phyloP scores from a whole-genome alignment of 1,284 basidiomycete genomes.

The Tilletia setariae region DNA sequence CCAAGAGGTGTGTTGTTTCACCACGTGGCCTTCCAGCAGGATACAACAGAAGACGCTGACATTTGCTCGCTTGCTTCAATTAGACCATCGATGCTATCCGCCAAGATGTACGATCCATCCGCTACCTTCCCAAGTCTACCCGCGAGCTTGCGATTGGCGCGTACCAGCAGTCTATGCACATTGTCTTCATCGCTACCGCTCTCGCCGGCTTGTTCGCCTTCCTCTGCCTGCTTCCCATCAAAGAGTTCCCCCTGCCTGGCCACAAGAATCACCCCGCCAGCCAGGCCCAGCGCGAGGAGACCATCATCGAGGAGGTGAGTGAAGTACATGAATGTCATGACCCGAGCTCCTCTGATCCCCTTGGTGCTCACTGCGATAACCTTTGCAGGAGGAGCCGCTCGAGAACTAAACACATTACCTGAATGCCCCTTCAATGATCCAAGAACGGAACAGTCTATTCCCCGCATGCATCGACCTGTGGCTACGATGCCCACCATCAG shows the following conservation, averaged over 20 bases:
- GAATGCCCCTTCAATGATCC: background rate
- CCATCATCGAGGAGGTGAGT: conserved; percentile 33
- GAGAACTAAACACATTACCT: background rate
- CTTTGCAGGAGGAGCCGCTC: conserved; percentile 7
- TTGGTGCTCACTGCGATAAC: background rate
- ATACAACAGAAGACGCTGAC: too few relatives aligned
- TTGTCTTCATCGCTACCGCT: conserved; percentile 53
- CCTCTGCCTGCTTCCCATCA: conserved; percentile 50
- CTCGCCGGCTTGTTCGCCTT: conserved; percentile 49
- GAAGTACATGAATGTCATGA: background rate
- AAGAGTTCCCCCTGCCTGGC: conserved; percentile 52
- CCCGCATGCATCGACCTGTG: too few relatives aligned
- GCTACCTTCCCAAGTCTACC: conserved; percentile 23
- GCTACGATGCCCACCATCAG: too few relatives aligned
- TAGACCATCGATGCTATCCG: conserved; percentile 49
- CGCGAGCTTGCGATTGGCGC: conserved; percentile 48
- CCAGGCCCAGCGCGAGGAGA: conserved; percentile 27
- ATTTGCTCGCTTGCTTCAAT: background rate
- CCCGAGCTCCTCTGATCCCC: background rate
- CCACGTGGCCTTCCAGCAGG: too few relatives aligned
- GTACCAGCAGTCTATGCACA: conserved; percentile 53
- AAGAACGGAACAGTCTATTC: too few relatives aligned
- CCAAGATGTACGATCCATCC: conserved; percentile 50
- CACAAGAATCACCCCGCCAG: conserved; percentile 34
- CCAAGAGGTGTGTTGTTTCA: conserved; percentile 22